These are phyloP conservation scores for Funneliformis mosseae DNA, from an alignment of 192 early-diverging fungal species.

Conservation along the genomic window DNA sequence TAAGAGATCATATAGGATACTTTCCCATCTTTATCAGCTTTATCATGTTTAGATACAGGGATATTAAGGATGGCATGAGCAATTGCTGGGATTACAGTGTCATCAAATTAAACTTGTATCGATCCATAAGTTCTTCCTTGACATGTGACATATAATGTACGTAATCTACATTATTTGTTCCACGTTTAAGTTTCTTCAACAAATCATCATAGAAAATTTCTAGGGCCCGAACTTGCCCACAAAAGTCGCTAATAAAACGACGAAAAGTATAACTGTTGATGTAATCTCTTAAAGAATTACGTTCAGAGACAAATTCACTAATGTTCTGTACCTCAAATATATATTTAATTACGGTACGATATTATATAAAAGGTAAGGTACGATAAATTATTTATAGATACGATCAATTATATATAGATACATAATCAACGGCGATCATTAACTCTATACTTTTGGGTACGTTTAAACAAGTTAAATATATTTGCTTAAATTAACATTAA, in stretches of 20 bases:
- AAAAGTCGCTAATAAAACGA: constrained; percentile 1
- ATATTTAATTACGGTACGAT: no score
- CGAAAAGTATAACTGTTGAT: not conserved
- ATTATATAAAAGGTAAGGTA: no score
- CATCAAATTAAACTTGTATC: not conserved
- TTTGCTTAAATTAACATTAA: no score
- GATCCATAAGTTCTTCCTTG: not conserved
- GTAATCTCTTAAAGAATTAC: not conserved
- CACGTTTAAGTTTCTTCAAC: not conserved
- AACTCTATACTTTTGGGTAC: no score
- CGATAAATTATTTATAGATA: no score
- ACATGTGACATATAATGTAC: not conserved
- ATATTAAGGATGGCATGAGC: not conserved
- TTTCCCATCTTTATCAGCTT: no score
- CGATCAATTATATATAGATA: no score
- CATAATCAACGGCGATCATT: no score
- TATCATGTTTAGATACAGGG: no score
- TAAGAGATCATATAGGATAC: no score
- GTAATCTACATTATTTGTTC: constrained; percentile 10
- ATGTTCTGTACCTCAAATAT: not conserved
- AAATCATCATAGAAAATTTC: constrained; percentile 9
- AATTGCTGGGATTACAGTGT: not conserved
- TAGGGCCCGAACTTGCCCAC: constrained; percentile 8
- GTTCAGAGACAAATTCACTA: constrained; percentile 8
- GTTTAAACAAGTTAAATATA: no score